Base-by-base conservation (phyloP, 164 flowering plant species). In the Liriodendron chinense region DNA sequence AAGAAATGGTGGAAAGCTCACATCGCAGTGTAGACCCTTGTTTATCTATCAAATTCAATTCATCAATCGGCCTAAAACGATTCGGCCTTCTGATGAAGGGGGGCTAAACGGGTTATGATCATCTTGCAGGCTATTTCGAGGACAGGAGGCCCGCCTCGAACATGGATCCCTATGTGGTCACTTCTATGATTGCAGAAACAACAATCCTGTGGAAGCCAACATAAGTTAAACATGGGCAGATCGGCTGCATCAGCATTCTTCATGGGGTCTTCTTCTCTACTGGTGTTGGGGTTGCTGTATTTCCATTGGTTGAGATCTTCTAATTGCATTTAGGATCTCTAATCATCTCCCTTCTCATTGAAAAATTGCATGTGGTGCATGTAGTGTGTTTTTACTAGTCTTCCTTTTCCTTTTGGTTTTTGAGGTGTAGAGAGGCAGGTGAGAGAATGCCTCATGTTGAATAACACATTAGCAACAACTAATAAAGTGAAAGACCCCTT, bases 71-170 rank as follows among this genome's bases (percentile, higher is more conserved):
- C 43, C 43, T 34, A 34, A 34, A 34, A 34, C 2, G 43, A 34
- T 34, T 34, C 43, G 7, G 43, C 5, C 43, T 34, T 34, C 3
- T 34, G 43, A 34, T 34, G 43, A 34, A 34, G 62, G 62, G 62
- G 62, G 62, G 3, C 62, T 57, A 20, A 57, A 57, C 62, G 9
- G 9, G 13, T 1, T 34, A 7, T 34, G 43, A 34, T 34, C 6
- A 53, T 53, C 59, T 53, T 65, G 50, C 77, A 80, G 82, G 86
- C n/a, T 84, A 84, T 67, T 84, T 84, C 4, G 86, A 84, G 73
- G 86, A 84, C 78, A 80, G 86, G 78, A 82, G 86, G 84, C 86
- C 86, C 22, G 86, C 86, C 18, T 84, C 86, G 1, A 84, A 84
- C 76, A 84, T 84, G 86, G 86, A 84, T 73, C 86, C 84, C 7